Evolutionary conservation across 73 alveolate species (phyloP).

Genomic region (Blepharisma stoltei): DNA sequence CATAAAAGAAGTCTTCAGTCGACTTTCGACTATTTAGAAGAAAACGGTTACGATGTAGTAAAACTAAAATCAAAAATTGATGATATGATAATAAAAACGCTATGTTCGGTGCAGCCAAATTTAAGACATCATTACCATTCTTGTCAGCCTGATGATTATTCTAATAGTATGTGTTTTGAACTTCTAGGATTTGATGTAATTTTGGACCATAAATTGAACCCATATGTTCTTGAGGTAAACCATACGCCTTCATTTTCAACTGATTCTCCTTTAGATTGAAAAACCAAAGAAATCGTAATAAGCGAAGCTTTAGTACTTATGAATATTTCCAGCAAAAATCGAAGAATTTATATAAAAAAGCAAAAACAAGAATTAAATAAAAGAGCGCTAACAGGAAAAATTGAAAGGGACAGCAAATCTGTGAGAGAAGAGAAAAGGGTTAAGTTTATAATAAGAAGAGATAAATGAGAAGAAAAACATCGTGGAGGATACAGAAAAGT

Average conservation of each 20-base stretch:
- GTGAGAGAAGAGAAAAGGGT: neutral
- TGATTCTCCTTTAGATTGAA: conserved; percentile 72
- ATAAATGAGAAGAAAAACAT: conserved; percentile 26
- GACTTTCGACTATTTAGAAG: conserved; percentile 31
- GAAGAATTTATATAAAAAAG: conserved; percentile 46
- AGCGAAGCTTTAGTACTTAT: conserved; percentile 56
- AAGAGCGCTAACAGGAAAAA: conserved; percentile 49
- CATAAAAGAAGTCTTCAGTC: conserved; percentile 56
- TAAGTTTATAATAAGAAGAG: neutral
- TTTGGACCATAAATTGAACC: conserved; percentile 53
- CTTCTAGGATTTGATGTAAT: conserved; percentile 73
- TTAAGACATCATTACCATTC: conserved; percentile 61
- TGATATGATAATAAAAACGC: conserved; percentile 59
- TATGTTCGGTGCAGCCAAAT: conserved; percentile 57
- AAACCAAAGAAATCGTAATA: conserved; percentile 56
- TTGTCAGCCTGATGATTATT: conserved; percentile 61
- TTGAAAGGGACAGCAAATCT: conserved; percentile 13
- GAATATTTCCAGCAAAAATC: conserved; percentile 55
- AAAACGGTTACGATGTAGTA: conserved; percentile 51
- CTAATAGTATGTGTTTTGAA: conserved; percentile 65
- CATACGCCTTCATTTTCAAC: conserved; percentile 74
- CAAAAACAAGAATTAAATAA: conserved; percentile 37
- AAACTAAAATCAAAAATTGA: conserved; percentile 50
- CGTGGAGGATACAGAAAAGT: conserved; percentile 20
- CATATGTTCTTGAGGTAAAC: conserved; percentile 72